Evolutionary conservation across 371 early-diverging fungal genomes (phyloP), one percentile per base, ranked within the genome.

Genomic region (Dichotomocladium elegans): DNA sequence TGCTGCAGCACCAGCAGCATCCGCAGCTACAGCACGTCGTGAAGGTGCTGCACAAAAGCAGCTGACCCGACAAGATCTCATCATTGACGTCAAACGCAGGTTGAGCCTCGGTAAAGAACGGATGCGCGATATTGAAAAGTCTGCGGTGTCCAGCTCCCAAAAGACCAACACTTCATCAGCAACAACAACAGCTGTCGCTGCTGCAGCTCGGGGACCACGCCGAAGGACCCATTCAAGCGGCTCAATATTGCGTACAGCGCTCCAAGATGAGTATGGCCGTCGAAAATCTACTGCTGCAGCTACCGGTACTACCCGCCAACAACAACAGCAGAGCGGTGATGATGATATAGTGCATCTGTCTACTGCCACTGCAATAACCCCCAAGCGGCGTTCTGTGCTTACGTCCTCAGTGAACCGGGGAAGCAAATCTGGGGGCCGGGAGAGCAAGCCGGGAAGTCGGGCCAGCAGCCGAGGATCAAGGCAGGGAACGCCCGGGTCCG

Each of bases 221-320:
- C 58, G 61, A 41, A 51, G 68, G 12, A 72, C 72, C 0, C 27
- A 68, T 6, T 72, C 72, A 1, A 72, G 52, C 51, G 70, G 63
- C 15, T 44, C 65, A 33, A 42, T 48, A 25, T 30, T 63, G 25
- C 54, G 27, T 30, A 50, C 51, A 33, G 37, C 26, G 27, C 10
- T 33, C 28, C 33, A 51, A 31, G 47, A 47, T 24, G 47, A 57
- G 15, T 40, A 54, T 41, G 44, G 33, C 5, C 14, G 63, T 42
- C 43, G 63, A 15, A 58, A 58, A 46, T 63, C 58, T 11, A 50
- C 58, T 27, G 7, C 37, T 17, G 15, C 26, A 25, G 24, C 30
- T 14, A 11, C 4, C n/a, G 17, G 48, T 14, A 28, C 29, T 10
- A 40, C 47, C 19, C 10, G 24, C 24, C 51, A 19, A 17, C 61